A percentile compares a stretch with the other conserved stretches of the same genome.
These are phyloP conservation scores for Salix koriyanagi DNA, from an alignment of 345 rosid genomes.

Conservation along the genomic window DNA sequence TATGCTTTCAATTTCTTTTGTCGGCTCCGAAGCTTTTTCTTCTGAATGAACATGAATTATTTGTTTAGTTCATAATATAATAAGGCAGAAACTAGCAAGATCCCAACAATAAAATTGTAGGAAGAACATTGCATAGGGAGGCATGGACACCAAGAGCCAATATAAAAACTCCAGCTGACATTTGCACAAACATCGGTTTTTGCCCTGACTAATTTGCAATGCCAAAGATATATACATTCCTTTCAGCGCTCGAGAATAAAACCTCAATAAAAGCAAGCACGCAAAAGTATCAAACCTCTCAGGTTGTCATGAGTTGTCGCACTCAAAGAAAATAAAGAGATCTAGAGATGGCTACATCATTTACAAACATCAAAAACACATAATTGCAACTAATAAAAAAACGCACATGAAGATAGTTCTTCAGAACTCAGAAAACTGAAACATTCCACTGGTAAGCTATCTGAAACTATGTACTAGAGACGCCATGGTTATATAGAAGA, in stretches of 20 bases:
- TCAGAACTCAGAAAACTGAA: background rate
- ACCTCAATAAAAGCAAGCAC: background rate
- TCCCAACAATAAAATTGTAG: background rate
- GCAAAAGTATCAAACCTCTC: background rate
- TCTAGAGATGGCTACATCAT: background rate
- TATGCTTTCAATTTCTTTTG: conserved; percentile 70
- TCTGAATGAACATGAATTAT: conserved; percentile 27
- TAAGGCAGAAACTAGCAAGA: background rate
- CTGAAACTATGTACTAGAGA: background rate
- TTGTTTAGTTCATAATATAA: background rate
- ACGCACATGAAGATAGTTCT: background rate
- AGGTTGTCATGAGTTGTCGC: background rate
- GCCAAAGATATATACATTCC: background rate
- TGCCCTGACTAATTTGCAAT: no score
- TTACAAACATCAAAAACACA: background rate
- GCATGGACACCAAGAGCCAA: background rate
- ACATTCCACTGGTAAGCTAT: background rate
- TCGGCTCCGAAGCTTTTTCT: conserved; percentile 46
- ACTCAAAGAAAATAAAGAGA: background rate
- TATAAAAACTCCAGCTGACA: background rate
- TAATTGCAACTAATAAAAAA: background rate
- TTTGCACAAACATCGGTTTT: background rate
- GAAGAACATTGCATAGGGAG: background rate
- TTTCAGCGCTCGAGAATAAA: background rate
- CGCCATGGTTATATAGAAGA: background rate